Evolutionary conservation across 257 asterid genomes (phyloP).

Genomic region (Solanum peruvianum): DNA sequence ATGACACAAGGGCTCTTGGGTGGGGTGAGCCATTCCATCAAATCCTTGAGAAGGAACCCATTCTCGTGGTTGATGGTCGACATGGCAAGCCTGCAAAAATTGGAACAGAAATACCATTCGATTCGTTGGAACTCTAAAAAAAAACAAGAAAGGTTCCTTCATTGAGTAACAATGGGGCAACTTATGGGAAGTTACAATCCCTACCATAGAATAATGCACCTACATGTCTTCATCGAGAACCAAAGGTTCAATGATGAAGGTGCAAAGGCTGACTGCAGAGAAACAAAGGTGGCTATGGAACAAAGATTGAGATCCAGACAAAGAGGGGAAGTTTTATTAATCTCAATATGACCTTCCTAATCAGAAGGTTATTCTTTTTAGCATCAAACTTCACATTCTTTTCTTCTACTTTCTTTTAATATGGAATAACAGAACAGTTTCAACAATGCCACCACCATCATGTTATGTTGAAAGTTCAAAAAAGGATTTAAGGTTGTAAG

Average conservation of each 20-base stretch:
- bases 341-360: neutral
- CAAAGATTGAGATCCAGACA: neutral
- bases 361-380: neutral
- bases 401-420: neutral
- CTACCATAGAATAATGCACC: neutral
- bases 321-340: neutral
- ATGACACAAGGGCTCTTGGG: neutral
- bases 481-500: slow-evolving; percentile 19
- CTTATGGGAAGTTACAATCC: neutral
- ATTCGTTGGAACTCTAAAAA: neutral
- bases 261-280: neutral
- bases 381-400: neutral
- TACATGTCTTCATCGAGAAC: neutral
- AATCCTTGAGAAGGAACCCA: neutral
- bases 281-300: neutral
- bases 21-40: neutral
- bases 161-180: neutral
- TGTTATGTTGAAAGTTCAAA: slow-evolving; percentile 2
- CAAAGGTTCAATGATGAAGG: neutral
- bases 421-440: neutral
- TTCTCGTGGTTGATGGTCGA: neutral
- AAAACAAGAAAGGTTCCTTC: neutral
- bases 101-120: neutral
- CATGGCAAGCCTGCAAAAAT: neutral
- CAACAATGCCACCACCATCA: neutral